Evolutionary conservation across 1,139 yeast genomes (phyloP).

Genomic region (Geotrichum carabidarum): DNA sequence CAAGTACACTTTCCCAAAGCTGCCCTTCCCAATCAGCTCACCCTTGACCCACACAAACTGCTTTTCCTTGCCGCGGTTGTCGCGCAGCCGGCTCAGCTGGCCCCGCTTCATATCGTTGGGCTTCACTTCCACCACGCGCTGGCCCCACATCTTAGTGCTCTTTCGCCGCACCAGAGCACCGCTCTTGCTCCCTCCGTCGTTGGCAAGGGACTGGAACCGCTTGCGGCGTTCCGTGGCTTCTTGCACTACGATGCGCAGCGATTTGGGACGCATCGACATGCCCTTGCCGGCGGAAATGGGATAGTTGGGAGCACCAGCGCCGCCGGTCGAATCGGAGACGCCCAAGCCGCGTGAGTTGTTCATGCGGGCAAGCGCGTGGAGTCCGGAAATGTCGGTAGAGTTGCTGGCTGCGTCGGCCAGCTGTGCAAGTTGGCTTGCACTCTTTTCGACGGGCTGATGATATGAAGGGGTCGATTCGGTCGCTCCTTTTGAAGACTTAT

Average conservation of each 20-base stretch:
- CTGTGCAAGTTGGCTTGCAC: not conserved
- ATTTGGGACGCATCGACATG: constrained; percentile 49
- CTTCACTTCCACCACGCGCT: constrained; percentile 86
- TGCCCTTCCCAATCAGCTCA: constrained; percentile 92
- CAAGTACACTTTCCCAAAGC: constrained; percentile 90
- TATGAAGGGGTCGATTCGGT: not conserved
- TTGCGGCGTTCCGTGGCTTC: constrained; percentile 71
- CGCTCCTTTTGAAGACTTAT: not conserved
- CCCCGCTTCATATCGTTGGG: constrained; percentile 59
- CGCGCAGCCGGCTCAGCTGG: constrained; percentile 51
- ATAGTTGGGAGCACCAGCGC: not conserved
- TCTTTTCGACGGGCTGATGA: not conserved
- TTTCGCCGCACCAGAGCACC: constrained; percentile 51
- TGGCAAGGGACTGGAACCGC: constrained; percentile 34
- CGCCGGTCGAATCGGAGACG: not conserved
- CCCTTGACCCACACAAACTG: constrained; percentile 98
- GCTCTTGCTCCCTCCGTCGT: constrained; percentile 4
- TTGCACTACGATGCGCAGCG: constrained; percentile 85
- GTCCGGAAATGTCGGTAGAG: not conserved
- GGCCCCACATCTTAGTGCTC: constrained; percentile 98
- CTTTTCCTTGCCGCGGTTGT: constrained; percentile 61
- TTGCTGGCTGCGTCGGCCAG: not conserved
- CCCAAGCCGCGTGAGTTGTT: not conserved
- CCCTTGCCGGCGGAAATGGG: not conserved
- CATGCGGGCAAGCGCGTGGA: not conserved